Conservation (phyloP, 768 basidiomycete genomes). For the Pluteus cervinus region DNA sequence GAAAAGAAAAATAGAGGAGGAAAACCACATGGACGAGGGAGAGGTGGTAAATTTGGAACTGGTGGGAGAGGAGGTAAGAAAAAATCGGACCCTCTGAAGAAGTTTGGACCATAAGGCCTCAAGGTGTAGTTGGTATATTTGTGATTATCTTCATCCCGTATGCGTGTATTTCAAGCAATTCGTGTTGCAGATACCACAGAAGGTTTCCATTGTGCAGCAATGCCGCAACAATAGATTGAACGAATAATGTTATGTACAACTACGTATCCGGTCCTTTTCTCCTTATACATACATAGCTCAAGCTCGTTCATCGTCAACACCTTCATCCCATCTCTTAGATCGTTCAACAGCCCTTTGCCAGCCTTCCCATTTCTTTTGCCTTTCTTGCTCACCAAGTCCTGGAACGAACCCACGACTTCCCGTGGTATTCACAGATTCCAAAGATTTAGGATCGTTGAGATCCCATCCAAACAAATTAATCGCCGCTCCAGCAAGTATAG, state of each 20-base stretch:
- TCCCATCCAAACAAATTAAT: slow-evolving; percentile 92
- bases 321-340: slow-evolving; percentile 76
- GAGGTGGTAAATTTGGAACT: slow-evolving; percentile 42
- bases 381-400: slow-evolving; percentile 38
- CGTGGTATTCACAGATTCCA: slow-evolving; percentile 81
- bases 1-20: slow-evolving; percentile 43
- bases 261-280: background rate
- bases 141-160: too few relatives aligned
- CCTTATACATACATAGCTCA: slow-evolving; percentile 2
- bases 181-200: too few relatives aligned
- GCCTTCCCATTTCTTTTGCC: slow-evolving; percentile 62
- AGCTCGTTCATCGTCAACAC: slow-evolving; percentile 26
- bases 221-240: background rate
- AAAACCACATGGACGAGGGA: slow-evolving; percentile 50
- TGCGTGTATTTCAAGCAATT: too few relatives aligned
- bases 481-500: slow-evolving; percentile 87
- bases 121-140: background rate
- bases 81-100: slow-evolving; percentile 79
- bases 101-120: slow-evolving; percentile 44
- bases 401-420: slow-evolving; percentile 72
- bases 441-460: slow-evolving; percentile 72
- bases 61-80: slow-evolving; percentile 56
- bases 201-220: too few relatives aligned
- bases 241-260: background rate
- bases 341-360: slow-evolving; percentile 91